These are phyloP conservation scores for Chlamydomonas reinhardtii DNA, from an alignment of 163 green algal genomes.

Conservation along the genomic window DNA sequence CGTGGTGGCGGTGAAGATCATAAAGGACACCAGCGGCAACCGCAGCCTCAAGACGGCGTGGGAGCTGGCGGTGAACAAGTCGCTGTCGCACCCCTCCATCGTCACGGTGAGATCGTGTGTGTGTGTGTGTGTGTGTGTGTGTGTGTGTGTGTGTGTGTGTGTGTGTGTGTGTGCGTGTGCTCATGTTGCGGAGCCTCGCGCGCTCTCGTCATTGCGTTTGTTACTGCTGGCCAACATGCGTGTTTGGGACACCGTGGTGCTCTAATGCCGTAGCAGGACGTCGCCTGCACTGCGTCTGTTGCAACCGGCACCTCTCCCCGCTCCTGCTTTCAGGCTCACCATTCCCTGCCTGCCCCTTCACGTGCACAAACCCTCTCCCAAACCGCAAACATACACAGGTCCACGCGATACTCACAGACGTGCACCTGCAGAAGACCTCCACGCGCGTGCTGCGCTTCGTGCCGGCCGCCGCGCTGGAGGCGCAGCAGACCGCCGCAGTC, in stretches of 20 bases:
- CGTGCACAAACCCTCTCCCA: too few species aligned
- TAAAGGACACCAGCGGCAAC: conserved; percentile 34
- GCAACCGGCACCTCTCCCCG: background rate
- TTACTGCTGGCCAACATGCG: too few species aligned
- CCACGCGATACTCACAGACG: conserved; percentile 34
- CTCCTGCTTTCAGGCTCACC: too few species aligned
- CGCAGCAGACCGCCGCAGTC: background rate
- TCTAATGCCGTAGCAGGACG: too few species aligned
- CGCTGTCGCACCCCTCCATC: conserved; percentile 24
- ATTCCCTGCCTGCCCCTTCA: background rate
- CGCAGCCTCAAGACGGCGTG: conserved; percentile 40
- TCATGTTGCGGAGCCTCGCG: too few species aligned
- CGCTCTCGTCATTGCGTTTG: too few species aligned
- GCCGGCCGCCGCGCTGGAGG: conserved; percentile 30
- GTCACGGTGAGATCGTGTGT: conserved; percentile 21
- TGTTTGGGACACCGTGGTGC: too few species aligned
- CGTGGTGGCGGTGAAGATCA: conserved; percentile 56
- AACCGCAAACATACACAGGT: too few species aligned
- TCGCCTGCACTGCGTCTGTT: too few species aligned
- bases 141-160: background rate
- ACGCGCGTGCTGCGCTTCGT: conserved; percentile 26
- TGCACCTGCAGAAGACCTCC: conserved; percentile 39
- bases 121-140: background rate
- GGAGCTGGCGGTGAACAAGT: conserved; percentile 48
- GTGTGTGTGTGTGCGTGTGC: background rate